A percentile compares a stretch with the other conserved stretches of the same genome.
Evolutionary conservation across 2,329 filamentous ascomycete species (phyloP).

Genomic region (Hymenoscyphus linearis): DNA sequence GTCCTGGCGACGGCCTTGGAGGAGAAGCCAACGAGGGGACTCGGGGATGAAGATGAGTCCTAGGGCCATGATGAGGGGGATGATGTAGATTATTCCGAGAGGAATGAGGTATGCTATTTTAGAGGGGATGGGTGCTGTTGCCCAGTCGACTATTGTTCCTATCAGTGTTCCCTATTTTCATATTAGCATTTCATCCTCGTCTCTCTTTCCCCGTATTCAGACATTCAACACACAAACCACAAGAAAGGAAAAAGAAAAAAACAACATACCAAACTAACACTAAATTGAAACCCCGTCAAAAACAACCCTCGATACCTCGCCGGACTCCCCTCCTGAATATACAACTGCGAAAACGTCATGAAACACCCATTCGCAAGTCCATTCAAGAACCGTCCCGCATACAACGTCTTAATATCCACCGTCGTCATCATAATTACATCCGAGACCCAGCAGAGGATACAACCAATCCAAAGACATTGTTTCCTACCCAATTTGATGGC

Average conservation of each 20-base stretch:
- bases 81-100: constrained; percentile 27
- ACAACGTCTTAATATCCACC: constrained; percentile 45
- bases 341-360: constrained; percentile 16
- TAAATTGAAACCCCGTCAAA: constrained; percentile 43
- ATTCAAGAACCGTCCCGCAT: constrained; percentile 49
- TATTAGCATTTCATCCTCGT: not conserved
- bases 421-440: constrained; percentile 56
- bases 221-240: not conserved
- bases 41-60: constrained; percentile 56
- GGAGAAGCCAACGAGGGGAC: constrained; percentile 45
- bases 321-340: constrained; percentile 44
- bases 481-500: constrained; percentile 40
- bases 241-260: constrained; percentile 11
- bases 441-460: constrained; percentile 42
- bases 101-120: constrained; percentile 33
- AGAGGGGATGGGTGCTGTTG: constrained; percentile 30
- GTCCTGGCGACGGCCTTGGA: constrained; percentile 20
- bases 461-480: constrained; percentile 41
- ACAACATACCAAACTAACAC: constrained; percentile 41
- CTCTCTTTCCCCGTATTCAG: constrained; percentile 28
- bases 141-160: constrained; percentile 47
- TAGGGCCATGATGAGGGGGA: constrained; percentile 41
- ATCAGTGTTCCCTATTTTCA: constrained; percentile 36
- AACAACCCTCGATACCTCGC: constrained; percentile 44
- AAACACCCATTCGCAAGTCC: constrained; percentile 38